phyloP scores from a whole-genome alignment of 2,329 filamentous ascomycete species.

The Aspergillus neoniger region DNA sequence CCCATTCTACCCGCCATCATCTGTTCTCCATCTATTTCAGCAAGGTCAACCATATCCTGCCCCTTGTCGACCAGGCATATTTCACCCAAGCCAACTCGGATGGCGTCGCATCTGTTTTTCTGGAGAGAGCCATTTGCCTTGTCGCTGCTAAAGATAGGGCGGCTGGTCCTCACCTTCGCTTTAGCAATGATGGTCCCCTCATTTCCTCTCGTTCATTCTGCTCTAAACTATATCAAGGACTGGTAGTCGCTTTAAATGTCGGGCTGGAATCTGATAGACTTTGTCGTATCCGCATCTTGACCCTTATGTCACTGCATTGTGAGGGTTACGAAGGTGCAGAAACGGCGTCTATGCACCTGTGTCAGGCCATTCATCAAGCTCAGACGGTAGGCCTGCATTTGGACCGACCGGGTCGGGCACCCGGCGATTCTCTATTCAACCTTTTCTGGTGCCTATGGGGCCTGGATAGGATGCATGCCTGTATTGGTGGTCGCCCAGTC shows the following conservation, averaged over 20 bases:
- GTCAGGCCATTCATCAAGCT: constrained; percentile 44
- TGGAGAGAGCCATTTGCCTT: constrained; percentile 44
- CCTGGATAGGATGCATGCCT: constrained; percentile 45
- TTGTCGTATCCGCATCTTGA: constrained; percentile 40
- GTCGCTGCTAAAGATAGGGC: constrained; percentile 41
- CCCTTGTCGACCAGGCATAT: constrained; percentile 36
- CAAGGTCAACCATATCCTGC: constrained; percentile 42
- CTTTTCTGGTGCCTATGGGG: constrained; percentile 47
- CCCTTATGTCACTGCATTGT: constrained; percentile 45
- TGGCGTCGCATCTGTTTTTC: constrained; percentile 34
- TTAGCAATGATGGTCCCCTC: constrained; percentile 33
- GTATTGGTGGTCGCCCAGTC: constrained; percentile 43
- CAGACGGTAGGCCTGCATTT: constrained; percentile 44
- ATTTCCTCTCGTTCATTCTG: constrained; percentile 41
- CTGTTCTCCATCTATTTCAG: constrained; percentile 40
- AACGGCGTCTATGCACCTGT: constrained; percentile 42
- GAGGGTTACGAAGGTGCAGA: constrained; percentile 45
- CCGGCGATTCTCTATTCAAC: constrained; percentile 31
- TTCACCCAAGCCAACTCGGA: constrained; percentile 28
- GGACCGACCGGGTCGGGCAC: constrained; percentile 35
- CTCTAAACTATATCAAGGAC: constrained; percentile 39
- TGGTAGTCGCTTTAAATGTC: constrained; percentile 41
- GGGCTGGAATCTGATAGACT: constrained; percentile 40
- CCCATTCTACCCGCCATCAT: constrained; percentile 33
- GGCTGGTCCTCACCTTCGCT: constrained; percentile 35